A percentile compares a stretch with the other conserved stretches of the same genome.
These are phyloP conservation scores for Stephania japonica DNA, from an alignment of 164 flowering plant species.

Conservation along the genomic window DNA sequence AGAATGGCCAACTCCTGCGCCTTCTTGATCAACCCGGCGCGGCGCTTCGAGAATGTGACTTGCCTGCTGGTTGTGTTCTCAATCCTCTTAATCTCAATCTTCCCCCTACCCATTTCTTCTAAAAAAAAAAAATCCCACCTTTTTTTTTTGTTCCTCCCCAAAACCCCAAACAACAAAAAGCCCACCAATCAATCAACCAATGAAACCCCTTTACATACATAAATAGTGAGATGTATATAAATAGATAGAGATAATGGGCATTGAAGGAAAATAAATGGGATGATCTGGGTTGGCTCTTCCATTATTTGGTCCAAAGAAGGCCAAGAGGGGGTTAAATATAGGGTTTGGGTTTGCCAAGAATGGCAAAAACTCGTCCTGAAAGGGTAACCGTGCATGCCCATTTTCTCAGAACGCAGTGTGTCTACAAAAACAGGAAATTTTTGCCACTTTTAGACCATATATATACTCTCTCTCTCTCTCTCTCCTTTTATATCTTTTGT, in stretches of 20 bases:
- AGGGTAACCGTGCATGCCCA: conserved; percentile 56
- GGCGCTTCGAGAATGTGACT: conserved; percentile 80
- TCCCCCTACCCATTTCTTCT: conserved; percentile 60
- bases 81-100: conserved; percentile 81
- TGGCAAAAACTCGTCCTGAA: conserved; percentile 25
- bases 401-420: conserved; percentile 22
- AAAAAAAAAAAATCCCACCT: not conserved
- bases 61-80: conserved; percentile 76
- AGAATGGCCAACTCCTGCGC: conserved; percentile 60
- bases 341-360: conserved; percentile 32
- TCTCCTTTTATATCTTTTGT: not conserved
- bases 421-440: conserved; percentile 9
- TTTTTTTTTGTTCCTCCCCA: not conserved
- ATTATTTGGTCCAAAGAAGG: conserved; percentile 5
- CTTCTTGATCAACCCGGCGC: conserved; percentile 70
- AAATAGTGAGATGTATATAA: not conserved
- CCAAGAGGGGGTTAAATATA: conserved; percentile 29
- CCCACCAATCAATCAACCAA: not conserved
- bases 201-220: not conserved
- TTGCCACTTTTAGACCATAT: conserved; percentile 31
- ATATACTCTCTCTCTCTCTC: not conserved
- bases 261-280: not conserved
- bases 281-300: too few species aligned
- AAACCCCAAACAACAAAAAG: not conserved
- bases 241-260: not conserved